Evolutionary conservation across 2,329 filamentous ascomycete genomes (phyloP).

Genomic region (Microdochium paspali): DNA sequence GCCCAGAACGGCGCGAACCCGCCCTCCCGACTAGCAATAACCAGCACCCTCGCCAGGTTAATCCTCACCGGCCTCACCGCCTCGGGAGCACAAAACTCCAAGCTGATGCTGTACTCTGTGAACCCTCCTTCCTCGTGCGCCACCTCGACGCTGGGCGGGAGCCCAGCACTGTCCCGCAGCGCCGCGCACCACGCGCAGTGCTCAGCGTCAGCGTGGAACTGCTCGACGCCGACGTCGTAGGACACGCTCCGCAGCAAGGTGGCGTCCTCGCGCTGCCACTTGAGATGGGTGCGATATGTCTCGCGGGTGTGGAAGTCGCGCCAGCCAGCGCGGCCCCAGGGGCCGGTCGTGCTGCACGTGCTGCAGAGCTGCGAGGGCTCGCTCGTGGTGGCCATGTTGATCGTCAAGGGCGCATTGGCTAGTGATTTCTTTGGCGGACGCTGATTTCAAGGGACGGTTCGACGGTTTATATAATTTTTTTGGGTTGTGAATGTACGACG

Average conservation of each 20-base stretch:
- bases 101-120: background rate
- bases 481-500: too few relatives aligned
- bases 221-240: background rate
- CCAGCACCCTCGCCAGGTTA: background rate
- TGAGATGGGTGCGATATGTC: background rate
- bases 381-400: background rate
- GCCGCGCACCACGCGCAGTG: background rate
- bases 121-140: background rate
- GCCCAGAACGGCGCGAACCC: background rate
- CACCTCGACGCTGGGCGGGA: background rate
- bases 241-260: background rate
- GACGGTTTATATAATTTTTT: too few relatives aligned
- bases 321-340: background rate
- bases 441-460: too few relatives aligned
- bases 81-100: background rate
- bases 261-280: background rate
- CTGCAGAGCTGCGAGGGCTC: background rate
- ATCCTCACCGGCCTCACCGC: background rate
- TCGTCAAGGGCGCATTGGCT: too few relatives aligned
- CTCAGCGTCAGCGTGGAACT: background rate
- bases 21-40: background rate
- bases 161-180: background rate
- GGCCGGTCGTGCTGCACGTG: background rate
- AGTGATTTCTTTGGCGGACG: too few relatives aligned
- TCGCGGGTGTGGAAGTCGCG: background rate